phyloP scores from a whole-genome alignment of 768 basidiomycete species.

The Cyclocybe cylindracea region DNA sequence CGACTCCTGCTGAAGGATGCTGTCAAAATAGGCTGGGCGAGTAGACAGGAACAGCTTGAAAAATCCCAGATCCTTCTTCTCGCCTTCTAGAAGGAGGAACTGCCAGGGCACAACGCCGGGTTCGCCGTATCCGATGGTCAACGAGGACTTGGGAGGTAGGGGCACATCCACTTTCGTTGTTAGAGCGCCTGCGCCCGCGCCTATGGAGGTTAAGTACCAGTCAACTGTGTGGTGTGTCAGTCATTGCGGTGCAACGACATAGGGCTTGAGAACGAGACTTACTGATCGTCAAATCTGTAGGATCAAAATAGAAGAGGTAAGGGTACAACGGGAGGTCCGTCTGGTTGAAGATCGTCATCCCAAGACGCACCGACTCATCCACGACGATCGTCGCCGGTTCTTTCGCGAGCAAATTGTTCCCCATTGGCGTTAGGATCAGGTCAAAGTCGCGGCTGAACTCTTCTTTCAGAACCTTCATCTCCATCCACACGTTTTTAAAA shows the following conservation, averaged over 20 bases:
- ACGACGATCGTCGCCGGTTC: constrained; percentile 28
- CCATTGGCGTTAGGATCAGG: constrained; percentile 16
- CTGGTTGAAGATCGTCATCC: constrained; percentile 36
- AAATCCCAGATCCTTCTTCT: constrained; percentile 39
- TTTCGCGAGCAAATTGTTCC: constrained; percentile 26
- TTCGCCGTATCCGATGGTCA: constrained; percentile 43
- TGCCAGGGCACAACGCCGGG: constrained; percentile 31
- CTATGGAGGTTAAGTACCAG: constrained; percentile 30
- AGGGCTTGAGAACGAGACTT: constrained; percentile 7
- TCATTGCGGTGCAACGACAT: not conserved
- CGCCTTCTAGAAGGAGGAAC: constrained; percentile 29
- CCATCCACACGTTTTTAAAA: constrained; percentile 29
- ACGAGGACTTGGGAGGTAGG: constrained; percentile 22
- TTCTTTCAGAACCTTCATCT: constrained; percentile 26
- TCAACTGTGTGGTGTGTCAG: constrained; percentile 13
- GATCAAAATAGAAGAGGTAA: constrained; percentile 45
- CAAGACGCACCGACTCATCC: constrained; percentile 26
- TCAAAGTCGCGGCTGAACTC: too few relatives aligned
- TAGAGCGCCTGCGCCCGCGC: constrained; percentile 25
- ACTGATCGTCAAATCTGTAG: constrained; percentile 37
- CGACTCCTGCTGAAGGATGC: constrained; percentile 32
- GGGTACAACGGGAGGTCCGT: constrained; percentile 34
- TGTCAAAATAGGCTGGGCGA: constrained; percentile 30
- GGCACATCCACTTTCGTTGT: constrained; percentile 23
- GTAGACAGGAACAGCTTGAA: constrained; percentile 46